Base-by-base conservation (phyloP, 2,329 filamentous ascomycete genomes). In the Xenosphaeropsis pyriputrescens region DNA sequence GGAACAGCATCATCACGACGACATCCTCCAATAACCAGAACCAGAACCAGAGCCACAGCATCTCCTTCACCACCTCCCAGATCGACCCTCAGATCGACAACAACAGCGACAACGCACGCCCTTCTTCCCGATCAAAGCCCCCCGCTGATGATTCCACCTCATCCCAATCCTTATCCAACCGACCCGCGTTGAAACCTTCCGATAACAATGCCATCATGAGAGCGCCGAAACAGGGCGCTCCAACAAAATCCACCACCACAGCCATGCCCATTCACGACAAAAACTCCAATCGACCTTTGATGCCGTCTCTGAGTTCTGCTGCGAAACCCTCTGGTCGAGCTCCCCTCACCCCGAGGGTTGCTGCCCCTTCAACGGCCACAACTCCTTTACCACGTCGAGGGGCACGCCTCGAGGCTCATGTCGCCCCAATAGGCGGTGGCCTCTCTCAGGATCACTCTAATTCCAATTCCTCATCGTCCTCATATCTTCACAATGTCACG, bases 261-360 rank as follows among this genome's bases (percentile, higher is more conserved):
- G 55, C 51, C 37, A 56, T 64, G 53, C 64, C 71, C 58, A 60
- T 60, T 43, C 56, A 57, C 53, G 65, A 71, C 59, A 69, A 65
- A 60, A 59, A 59, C 50, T 58, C 56, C 55, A 63, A 63, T 52
- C 51, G 65, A 61, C 45, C 67, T 67, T 68, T 80, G 52, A 78
- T 78, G 62, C 81, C 84, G 38, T 70, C 75, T 41, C 72, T 86
- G 50, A 71, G 67, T 56, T 68, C 78, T 45, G 64, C 74, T 34
- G 72, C 68, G 34, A 67, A 76, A 69, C 33, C 43, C 15, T 60
- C 62, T 32, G 60, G 58, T 43, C 71, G 70, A 51, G 55, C 63
- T 15, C 72, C 73, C 34, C 53, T 78, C 42, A 74, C 74, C 14
- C 75, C 76, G 12, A 70, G 73, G 49, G 61, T 78, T 12, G 70